Base-by-base conservation (phyloP, 164 flowering plant species). In the Tetrastigma voinierianum region DNA sequence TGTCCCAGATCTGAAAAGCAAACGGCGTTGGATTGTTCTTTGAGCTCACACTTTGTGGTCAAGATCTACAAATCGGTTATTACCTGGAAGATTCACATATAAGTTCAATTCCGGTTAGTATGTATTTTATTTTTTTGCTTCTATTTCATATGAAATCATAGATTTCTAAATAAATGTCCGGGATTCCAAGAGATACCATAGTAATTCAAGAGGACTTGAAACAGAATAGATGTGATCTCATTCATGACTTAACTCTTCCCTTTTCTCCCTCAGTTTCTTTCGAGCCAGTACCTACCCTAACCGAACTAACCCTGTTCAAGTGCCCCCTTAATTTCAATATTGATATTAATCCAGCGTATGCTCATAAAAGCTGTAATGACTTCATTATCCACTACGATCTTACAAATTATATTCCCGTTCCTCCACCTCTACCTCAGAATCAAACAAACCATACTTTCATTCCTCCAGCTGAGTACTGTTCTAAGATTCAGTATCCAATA, bases 261-360 rank as follows among this genome's bases (percentile, higher is more conserved):
- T 46, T 18, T 1, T 12, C 55, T 46, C 65, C 69, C 18, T 64
- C 7, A 6, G 0, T 53, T n/a, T n/a, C 49, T 15, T 32, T 68
- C 15, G 16, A 9, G 1, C 25, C 44, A 10, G 1, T 1, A 0
- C 15, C 32, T 47, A 60, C 25, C 32, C 9, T 54, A 5, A 58
- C 68, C 64, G 0, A 68, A 25, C 9, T 54, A 5, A 64, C 68
- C 64, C 0, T 73, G 56, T 58, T 51, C 63, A 68, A 59, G 45
- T 68, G 76, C 23, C 21, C 9, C 66, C n/a, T 12, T 17, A 12
- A 11, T 62, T 13, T 15, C 43, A 23, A 49, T 23, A 47, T 5
- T 24, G 3, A 4, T 20, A 17, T n/a, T n/a, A 2, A 8, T 21
- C 14, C 65, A 14, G n/a, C 17, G 16, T 20, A 44, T 4, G 48